Base-by-base conservation (phyloP, 345 rosid genomes). In the Cardamine occulta region DNA sequence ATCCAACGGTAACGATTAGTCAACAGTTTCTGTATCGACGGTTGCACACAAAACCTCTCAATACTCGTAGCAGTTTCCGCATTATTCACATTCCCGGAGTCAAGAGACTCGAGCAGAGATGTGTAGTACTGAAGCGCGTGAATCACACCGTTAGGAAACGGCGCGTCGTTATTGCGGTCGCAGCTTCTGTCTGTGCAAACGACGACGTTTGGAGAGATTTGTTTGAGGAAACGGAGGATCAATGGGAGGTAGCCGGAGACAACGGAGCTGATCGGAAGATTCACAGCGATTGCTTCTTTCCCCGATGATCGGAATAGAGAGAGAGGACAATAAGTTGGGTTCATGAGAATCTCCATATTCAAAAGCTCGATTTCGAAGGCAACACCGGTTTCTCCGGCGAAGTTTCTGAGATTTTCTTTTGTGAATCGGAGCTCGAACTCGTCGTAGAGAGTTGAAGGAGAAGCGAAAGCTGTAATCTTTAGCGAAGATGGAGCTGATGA, bases 161-260 rank as follows among this genome's bases (percentile, higher is more conserved):
- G 85, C 40, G 74, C 80, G 65, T 93, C 98, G 64, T 42, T 77
- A 9, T 80, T 77, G 6, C 96, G 76, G 68, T 93, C 96, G 37
- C 89, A 87, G 18, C 89, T 89, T 74, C 87, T 74, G 60, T 93
- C 98, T 39, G 86, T 80, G 7, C 89, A 89, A 59, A 93, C 96
- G 67, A 93, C 86, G 57, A 91, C 83, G 77, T 84, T 93, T 0
- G 98, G 98, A 1, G 90, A 83, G 54, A 93, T 84, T 62, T 88
- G 89, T 83, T 89, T 91, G 6, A 93, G 74, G 61, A 88, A 85
- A 31, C 88, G 86, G 23, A 93, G 84, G 58, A 86, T 78, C 40
- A 74, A 34, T 1, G 96, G 94, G 11, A 89, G 84, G 72, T 82
- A 70, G 65, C 77, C 80, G 1, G 91, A 83, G 51, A 52, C 47